These are phyloP conservation scores for Persicaria maculosa DNA, from an alignment of 148 eudicot genomes.

Conservation along the genomic window DNA sequence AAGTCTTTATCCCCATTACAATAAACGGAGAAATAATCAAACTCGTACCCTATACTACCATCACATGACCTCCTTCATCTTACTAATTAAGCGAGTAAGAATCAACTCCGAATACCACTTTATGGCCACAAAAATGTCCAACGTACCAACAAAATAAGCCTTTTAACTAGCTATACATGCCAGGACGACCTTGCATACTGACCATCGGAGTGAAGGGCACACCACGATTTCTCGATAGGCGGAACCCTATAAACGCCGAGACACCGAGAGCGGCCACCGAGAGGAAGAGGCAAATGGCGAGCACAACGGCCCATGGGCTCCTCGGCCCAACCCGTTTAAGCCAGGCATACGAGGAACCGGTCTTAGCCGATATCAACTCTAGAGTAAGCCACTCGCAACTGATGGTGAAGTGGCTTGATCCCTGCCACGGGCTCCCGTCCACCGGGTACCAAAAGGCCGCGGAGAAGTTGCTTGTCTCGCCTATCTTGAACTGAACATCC, in stretches of 20 bases:
- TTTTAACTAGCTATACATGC: no score
- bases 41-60: no score
- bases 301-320: constrained; percentile 60
- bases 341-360: constrained; percentile 16
- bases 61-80: no score
- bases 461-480: constrained; percentile 67
- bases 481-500: constrained; percentile 81
- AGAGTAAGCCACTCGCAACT: constrained; percentile 77
- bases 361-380: constrained; percentile 34
- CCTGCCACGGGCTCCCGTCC: constrained; percentile 75
- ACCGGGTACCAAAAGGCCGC: constrained; percentile 86
- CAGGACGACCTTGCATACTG: no score
- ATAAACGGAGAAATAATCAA: no score
- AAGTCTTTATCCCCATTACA: no score
- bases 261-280: constrained; percentile 57
- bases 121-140: no score
- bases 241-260: constrained; percentile 48
- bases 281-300: constrained; percentile 57
- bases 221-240: constrained; percentile 22
- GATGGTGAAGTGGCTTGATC: constrained; percentile 58
- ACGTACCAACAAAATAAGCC: no score
- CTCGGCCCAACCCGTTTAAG: constrained; percentile 16
- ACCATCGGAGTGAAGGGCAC: constrained; percentile 34
- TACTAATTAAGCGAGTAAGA: no score
- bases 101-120: no score